Percentiles rank a stretch among this genome's conserved stretches.
phyloP scores from a whole-genome alignment of 164 flowering plant species.

The Vitis rotundifolia region DNA sequence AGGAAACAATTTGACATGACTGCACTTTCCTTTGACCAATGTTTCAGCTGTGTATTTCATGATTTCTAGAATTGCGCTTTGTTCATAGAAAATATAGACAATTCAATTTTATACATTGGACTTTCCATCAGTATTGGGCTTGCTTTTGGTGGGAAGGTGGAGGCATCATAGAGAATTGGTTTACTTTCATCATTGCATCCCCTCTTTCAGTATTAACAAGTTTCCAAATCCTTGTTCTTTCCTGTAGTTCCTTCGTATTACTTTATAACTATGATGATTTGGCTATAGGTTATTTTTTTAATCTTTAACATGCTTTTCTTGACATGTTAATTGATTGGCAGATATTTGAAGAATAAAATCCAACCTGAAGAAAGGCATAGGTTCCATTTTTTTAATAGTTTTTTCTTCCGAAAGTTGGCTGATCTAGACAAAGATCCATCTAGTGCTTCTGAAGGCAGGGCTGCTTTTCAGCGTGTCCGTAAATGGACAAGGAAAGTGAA shows the following conservation, averaged over 20 bases:
- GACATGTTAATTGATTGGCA: constrained; percentile 26
- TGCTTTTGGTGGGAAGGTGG: no score
- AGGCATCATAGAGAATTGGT: no score
- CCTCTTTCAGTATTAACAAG: no score
- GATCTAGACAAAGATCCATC: constrained; percentile 84
- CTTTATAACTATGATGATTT: not conserved
- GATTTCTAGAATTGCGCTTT: no score
- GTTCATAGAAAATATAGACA: no score
- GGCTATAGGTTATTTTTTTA: not conserved
- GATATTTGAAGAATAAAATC: constrained; percentile 79
- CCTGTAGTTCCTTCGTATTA: not conserved
- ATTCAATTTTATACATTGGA: no score
- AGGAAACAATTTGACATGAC: no score
- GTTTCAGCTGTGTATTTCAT: no score
- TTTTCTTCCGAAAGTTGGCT: constrained; percentile 93
- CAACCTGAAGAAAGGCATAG: constrained; percentile 44
- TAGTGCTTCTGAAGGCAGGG: constrained; percentile 76
- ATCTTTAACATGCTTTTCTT: not conserved
- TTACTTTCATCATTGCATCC: no score
- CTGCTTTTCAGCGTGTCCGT: constrained; percentile 90
- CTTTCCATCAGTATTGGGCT: no score
- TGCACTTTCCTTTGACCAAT: no score
- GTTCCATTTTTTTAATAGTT: constrained; percentile 89
- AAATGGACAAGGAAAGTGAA: constrained; percentile 97
- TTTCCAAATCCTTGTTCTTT: no score